These are phyloP conservation scores for Fraxinus xanthoxyloides DNA, from an alignment of 305 asterid species.

Conservation along the genomic window DNA sequence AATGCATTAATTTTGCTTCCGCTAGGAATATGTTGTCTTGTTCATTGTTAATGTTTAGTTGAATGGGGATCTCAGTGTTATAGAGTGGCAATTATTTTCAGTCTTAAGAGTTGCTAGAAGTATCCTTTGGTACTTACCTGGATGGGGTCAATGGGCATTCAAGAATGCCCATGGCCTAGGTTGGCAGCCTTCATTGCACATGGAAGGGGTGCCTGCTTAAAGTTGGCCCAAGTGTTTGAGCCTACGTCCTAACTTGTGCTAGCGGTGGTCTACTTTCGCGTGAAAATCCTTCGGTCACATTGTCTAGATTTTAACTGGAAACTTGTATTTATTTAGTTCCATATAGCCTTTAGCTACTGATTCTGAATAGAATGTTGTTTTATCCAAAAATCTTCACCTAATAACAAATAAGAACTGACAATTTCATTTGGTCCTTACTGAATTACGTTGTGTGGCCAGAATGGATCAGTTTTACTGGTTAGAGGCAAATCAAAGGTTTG, in stretches of 20 bases:
- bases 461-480: background rate
- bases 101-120: background rate
- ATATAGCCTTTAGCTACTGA: background rate
- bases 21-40: background rate
- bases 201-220: background rate
- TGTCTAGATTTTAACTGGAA: background rate
- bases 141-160: slow-evolving; percentile 50
- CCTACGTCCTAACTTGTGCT: background rate
- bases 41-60: background rate
- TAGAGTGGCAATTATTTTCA: background rate
- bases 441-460: background rate
- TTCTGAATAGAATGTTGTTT: background rate
- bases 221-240: background rate
- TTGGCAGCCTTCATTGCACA: slow-evolving; percentile 43
- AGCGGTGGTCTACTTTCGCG: background rate
- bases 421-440: background rate
- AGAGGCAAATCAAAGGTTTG: background rate
- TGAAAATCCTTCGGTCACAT: background rate
- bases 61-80: background rate
- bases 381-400: background rate
- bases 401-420: background rate
- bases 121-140: slow-evolving; percentile 42
- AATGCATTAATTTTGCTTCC: background rate
- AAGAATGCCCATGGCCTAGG: slow-evolving; percentile 39
- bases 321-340: background rate